Percentiles rank a stretch among this genome's conserved stretches.
These are phyloP conservation scores for Gossypium longicalyx DNA, from an alignment of 345 rosid genomes.

Conservation along the genomic window DNA sequence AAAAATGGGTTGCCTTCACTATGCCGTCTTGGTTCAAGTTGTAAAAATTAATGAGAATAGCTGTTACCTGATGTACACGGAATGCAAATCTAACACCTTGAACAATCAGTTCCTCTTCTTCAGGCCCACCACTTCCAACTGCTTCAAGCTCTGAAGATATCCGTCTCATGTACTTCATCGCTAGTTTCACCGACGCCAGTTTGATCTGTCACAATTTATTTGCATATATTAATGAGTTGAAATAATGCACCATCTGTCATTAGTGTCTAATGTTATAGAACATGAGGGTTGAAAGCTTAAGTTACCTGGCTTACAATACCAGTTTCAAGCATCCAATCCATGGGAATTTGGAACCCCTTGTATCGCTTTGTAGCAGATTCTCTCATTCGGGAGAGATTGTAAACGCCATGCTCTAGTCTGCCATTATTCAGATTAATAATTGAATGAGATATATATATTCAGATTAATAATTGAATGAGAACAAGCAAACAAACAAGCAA, in stretches of 20 bases:
- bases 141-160: conserved; percentile 83
- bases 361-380: conserved; percentile 76
- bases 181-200: conserved; percentile 82
- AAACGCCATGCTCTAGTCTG: conserved; percentile 92
- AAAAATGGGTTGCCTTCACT: not conserved
- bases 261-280: not conserved
- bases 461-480: not conserved
- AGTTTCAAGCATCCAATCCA: conserved; percentile 91
- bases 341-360: conserved; percentile 69
- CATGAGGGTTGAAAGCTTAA: not conserved
- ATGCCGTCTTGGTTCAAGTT: not conserved
- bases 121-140: conserved; percentile 57
- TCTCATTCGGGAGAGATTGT: conserved; percentile 81
- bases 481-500: not conserved
- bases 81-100: conserved; percentile 94
- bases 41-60: not conserved
- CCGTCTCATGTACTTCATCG: conserved; percentile 95
- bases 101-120: conserved; percentile 91
- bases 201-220: conserved; percentile 52
- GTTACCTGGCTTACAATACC: conserved; percentile 86
- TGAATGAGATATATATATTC: too few relatives aligned
- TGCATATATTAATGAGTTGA: conserved; percentile 1
- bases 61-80: conserved; percentile 92
- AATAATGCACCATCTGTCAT: not conserved
- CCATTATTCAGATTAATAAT: not conserved